phyloP scores from a whole-genome alignment of 495 filamentous ascomycete species.

The Umbilicaria muhlenbergii region DNA sequence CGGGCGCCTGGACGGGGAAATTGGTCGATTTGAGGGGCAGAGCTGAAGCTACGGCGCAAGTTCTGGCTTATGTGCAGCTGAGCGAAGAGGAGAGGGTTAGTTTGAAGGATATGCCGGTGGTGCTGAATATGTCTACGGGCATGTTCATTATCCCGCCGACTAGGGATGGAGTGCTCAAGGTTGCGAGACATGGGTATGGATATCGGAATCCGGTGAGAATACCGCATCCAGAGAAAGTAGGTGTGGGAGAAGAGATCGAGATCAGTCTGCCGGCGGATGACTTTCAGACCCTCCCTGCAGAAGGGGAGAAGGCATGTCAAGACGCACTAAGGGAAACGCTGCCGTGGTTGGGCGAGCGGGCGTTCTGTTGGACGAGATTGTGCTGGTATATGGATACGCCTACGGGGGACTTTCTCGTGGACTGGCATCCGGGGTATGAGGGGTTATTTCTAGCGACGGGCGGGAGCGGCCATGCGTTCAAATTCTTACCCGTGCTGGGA shows the following conservation, averaged over 20 bases:
- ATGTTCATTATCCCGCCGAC: conserved; percentile 70
- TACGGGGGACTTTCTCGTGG: conserved; percentile 64
- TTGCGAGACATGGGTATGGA: conserved; percentile 70
- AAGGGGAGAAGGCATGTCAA: conserved; percentile 47
- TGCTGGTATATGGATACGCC: conserved; percentile 89
- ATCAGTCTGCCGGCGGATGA: conserved; percentile 25
- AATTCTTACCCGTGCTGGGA: conserved; percentile 77
- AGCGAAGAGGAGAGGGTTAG: conserved; percentile 48
- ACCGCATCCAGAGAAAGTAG: conserved; percentile 18
- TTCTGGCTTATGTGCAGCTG: conserved; percentile 58
- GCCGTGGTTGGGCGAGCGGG: conserved; percentile 43
- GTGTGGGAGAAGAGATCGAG: conserved; percentile 1
- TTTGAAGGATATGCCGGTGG: conserved; percentile 50
- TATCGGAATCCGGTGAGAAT: conserved; percentile 52
- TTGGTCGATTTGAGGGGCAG: conserved; percentile 68
- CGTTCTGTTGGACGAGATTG: conserved; percentile 53
- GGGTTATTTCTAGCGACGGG: conserved; percentile 71
- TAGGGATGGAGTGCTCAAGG: conserved; percentile 43
- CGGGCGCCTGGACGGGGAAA: conserved; percentile 69
- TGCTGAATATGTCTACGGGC: conserved; percentile 66
- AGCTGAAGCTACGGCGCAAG: conserved; percentile 64
- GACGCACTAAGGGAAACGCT: conserved; percentile 43
- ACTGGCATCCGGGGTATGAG: conserved; percentile 51
- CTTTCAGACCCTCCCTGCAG: conserved; percentile 30
- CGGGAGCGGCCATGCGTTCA: conserved; percentile 76